Evolutionary conservation across 805 yeast genomes (phyloP).

Genomic region (Saccharomyces kudriavzevii): DNA sequence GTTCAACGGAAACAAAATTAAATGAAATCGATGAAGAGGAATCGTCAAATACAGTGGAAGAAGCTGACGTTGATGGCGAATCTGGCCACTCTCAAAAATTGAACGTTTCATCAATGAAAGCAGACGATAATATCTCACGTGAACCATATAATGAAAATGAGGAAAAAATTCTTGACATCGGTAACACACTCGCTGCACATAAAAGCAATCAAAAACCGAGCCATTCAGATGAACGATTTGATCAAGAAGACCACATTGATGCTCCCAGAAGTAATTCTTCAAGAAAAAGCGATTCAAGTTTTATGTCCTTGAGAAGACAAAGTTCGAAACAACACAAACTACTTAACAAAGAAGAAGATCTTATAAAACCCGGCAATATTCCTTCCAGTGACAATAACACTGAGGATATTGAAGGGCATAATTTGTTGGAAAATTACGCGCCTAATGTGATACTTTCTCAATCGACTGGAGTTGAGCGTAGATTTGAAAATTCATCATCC

Average conservation of each 20-base stretch:
- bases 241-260: not conserved
- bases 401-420: not conserved
- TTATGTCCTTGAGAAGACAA: not conserved
- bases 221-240: not conserved
- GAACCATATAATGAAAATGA: not conserved
- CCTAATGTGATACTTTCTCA: constrained; percentile 43
- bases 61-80: not conserved
- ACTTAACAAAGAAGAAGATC: constrained; percentile 12
- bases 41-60: not conserved
- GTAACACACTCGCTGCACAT: not conserved
- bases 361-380: constrained; percentile 17
- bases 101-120: not conserved
- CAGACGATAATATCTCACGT: not conserved
- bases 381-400: constrained; percentile 3
- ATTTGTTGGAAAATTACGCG: constrained; percentile 15
- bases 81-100: not conserved
- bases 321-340: not conserved
- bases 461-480: constrained; percentile 44
- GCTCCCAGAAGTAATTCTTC: not conserved
- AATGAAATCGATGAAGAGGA: not conserved
- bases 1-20: not conserved
- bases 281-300: not conserved
- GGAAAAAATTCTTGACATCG: not conserved
- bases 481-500: constrained; percentile 31
- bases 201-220: not conserved